Base-by-base conservation (phyloP, 352 stramenopile genomes). In the Pythium angustatum region DNA sequence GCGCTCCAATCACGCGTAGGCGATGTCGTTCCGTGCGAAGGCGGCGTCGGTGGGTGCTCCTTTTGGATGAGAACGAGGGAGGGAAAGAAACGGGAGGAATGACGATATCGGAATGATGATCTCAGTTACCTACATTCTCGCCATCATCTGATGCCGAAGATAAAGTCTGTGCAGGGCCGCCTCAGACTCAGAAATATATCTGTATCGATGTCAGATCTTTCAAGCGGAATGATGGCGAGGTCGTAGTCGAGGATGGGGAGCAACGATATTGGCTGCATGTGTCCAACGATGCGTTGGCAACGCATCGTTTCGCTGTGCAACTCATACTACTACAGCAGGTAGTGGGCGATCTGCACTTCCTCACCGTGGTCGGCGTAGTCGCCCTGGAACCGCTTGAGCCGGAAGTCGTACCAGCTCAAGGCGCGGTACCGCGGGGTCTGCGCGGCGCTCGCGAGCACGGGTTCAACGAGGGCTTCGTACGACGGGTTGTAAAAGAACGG, bases 331-430 rank as follows among this genome's bases (percentile, higher is more conserved):
- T 68, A 62, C 30, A 68, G 53, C 47, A 43, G 49, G 52, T 74
- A 98, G 62, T 98, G 76, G 26, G 75, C 73, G 58, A 97, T 97
- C 78, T 98, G 91, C 61, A 97, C 92, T 60, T 98, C 94, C n/a
- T 89, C 75, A 24, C 94, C 94, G 26, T 92, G 61, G 77, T 98
- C 87, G 5, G 85, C 91, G 63, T 96, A 93, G 73, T 98, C 90
- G 44, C 94, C 92, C 30, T 89, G 83, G 79, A 97, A 96, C 22
- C 93, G 84, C 40, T 88, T 62, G 38, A 83, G 73, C 43, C 90
- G 81, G 69, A 95, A 98, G 54, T 97, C 91, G 30, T 83, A 85
- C 85, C 90, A 98, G 24, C 81, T 83, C n/a, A 96, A 77, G 22
- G 87, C 64, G 8, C 83, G 71, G 68, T 97, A 98, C 30, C 69